These are phyloP conservation scores for Fusarium decemcellulare DNA, from an alignment of 2,329 filamentous ascomycete species.

Conservation along the genomic window DNA sequence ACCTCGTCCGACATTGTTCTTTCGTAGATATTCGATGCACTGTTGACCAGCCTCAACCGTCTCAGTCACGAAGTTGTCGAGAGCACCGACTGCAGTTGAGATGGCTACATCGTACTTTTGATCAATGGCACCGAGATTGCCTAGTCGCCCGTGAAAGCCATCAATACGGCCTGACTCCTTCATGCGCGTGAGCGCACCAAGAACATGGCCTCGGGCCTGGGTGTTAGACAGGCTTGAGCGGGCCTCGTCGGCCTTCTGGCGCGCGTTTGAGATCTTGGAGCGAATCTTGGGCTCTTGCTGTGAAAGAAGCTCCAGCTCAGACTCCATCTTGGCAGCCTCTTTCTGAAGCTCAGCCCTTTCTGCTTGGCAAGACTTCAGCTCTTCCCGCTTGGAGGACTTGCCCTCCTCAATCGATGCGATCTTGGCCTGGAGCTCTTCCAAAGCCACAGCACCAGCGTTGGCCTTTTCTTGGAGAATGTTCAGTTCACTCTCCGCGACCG, in stretches of 20 bases:
- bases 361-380: slow-evolving; percentile 82
- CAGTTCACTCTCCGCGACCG: slow-evolving; percentile 94
- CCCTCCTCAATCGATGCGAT: slow-evolving; percentile 79
- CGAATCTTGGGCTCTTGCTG: slow-evolving; percentile 87
- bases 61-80: slow-evolving; percentile 98
- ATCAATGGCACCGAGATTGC: slow-evolving; percentile 94
- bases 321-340: slow-evolving; percentile 79
- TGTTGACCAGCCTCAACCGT: slow-evolving; percentile 97
- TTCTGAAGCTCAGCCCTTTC: slow-evolving; percentile 81
- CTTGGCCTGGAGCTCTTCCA: slow-evolving; percentile 87
- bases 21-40: slow-evolving; percentile 96
- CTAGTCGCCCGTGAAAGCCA: slow-evolving; percentile 95
- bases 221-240: slow-evolving; percentile 90
- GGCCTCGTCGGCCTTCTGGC: slow-evolving; percentile 97
- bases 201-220: slow-evolving; percentile 93
- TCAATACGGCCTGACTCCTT: slow-evolving; percentile 97
- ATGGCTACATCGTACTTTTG: slow-evolving; percentile 97
- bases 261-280: slow-evolving; percentile 86
- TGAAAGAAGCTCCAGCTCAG: slow-evolving; percentile 79
- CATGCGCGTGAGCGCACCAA: slow-evolving; percentile 92
- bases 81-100: slow-evolving; percentile 90
- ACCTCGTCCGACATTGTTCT: slow-evolving; percentile 95
- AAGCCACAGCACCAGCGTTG: slow-evolving; percentile 86
- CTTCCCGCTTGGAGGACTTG: slow-evolving; percentile 77
- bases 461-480: slow-evolving; percentile 92